Evolutionary conservation across 2,329 filamentous ascomycete species (phyloP), one percentile per base, ranked within the genome.

Genomic region (Drechslerella coelobrocha): DNA sequence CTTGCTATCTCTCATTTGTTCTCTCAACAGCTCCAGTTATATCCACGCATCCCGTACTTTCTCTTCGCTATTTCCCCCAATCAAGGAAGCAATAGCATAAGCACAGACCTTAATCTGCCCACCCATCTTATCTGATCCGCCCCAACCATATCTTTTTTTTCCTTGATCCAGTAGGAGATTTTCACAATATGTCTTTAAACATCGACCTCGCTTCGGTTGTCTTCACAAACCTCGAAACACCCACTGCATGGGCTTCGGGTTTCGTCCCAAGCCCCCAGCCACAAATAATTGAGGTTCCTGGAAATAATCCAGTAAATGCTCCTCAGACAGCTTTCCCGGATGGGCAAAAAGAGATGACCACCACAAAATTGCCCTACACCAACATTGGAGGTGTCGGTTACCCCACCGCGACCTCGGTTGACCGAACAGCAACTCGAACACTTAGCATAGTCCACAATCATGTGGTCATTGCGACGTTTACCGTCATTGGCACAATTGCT

Each of bases 391-490:
- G n/a, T 17, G 8, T 60, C 53, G 39, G 21, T 4, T 24, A 39
- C 17, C 29, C 21, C 1, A 37, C 48, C 7, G 48, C 10, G 1
- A 61, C 41, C 10, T 9, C 9, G 2, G 48, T 52, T 26, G 51
- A 62, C 10, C 21, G 9, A 1, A 56, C 57, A 1, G 53, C 39
- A 1, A 71, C 66, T 2, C 43, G 41, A 21, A 63, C 66, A 2
- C 31, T 63, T 6, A 63, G 52, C 17, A 71, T 71, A 17, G 41
- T 71, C 1, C 31, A 48, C 10, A 43, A 50, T 17, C 31, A 53
- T 8, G n/a, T 51, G 19, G 59, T 71, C 9, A 39, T 71, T n/a
- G 66, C 57, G 8, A 71, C 57, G 4, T 71, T 63, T 23, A 63
- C 59, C 1, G 52, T 52, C 17, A 45, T 69, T 7, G 65, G 65